These are phyloP conservation scores for Termitomyces sp. DNA, from an alignment of 768 basidiomycete genomes.

Conservation along the genomic window DNA sequence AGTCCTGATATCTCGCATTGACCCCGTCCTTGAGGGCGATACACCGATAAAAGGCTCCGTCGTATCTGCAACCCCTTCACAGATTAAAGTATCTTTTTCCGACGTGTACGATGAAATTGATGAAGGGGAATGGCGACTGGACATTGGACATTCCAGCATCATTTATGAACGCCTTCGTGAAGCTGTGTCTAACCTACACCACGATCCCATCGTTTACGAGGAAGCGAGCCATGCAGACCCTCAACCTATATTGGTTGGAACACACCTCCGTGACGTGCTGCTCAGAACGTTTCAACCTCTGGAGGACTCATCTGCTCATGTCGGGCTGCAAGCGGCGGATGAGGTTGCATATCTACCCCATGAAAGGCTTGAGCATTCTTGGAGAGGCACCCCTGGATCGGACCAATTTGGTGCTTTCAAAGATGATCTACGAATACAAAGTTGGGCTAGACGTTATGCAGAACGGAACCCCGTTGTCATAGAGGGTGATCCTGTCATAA, in stretches of 20 bases:
- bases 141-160: conserved; percentile 64
- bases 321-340: conserved; percentile 32
- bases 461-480: conserved; percentile 51
- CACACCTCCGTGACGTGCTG: conserved; percentile 65
- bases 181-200: conserved; percentile 53
- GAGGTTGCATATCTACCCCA: conserved; percentile 30
- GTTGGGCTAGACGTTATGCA: conserved; percentile 74
- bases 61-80: conserved; percentile 40
- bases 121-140: conserved; percentile 57
- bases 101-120: conserved; percentile 35
- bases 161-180: conserved; percentile 63
- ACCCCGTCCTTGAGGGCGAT: conserved; percentile 49
- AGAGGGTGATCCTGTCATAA: conserved; percentile 72
- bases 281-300: conserved; percentile 47
- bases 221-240: conserved; percentile 22
- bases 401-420: conserved; percentile 47
- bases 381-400: conserved; percentile 5
- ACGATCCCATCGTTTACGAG: conserved; percentile 45
- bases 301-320: conserved; percentile 23
- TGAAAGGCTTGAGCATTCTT: conserved; percentile 30
- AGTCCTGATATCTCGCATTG: conserved; percentile 55
- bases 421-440: conserved; percentile 70
- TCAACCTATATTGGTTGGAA: conserved; percentile 62
- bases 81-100: conserved; percentile 54
- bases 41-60: conserved; percentile 49